These are phyloP conservation scores for Apostasia ramifera DNA, from an alignment of 106 monocot genomes.

Conservation along the genomic window DNA sequence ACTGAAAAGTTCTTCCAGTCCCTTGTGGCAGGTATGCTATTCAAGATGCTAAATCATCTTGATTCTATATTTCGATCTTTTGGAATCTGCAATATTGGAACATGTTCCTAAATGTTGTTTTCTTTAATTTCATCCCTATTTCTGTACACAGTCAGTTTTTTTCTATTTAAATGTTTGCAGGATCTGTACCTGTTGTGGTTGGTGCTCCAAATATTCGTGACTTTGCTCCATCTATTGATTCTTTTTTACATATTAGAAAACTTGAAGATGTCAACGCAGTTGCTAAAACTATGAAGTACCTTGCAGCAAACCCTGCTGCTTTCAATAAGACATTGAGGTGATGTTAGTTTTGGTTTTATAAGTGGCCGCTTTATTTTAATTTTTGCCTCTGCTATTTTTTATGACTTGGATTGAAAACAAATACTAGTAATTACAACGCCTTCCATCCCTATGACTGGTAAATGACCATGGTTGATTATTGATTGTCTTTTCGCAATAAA, in stretches of 20 bases:
- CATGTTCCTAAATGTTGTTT: background rate
- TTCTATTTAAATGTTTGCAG: conserved; percentile 22
- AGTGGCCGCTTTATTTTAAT: background rate
- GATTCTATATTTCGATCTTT: background rate
- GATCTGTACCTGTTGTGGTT: conserved; percentile 68
- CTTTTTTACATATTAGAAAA: conserved; percentile 58
- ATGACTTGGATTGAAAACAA: too few species aligned
- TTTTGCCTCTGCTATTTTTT: background rate
- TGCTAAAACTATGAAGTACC: conserved; percentile 52
- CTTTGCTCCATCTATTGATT: conserved; percentile 58
- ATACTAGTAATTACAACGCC: too few species aligned
- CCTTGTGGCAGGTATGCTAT: conserved; percentile 69
- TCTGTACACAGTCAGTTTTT: background rate
- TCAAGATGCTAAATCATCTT: conserved; percentile 1
- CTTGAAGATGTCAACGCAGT: conserved; percentile 42
- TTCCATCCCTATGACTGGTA: too few species aligned
- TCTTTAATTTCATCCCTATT: background rate
- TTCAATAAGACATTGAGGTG: conserved; percentile 65
- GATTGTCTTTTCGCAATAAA: too few species aligned
- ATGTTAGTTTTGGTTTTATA: background rate
- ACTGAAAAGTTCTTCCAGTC: conserved; percentile 95
- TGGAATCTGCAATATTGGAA: background rate
- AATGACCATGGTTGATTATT: too few species aligned
- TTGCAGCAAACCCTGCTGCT: conserved; percentile 53
- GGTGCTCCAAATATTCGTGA: conserved; percentile 85